Base-by-base conservation (phyloP, 2,329 filamentous ascomycete genomes). In the Lasiodiplodia theobromae region DNA sequence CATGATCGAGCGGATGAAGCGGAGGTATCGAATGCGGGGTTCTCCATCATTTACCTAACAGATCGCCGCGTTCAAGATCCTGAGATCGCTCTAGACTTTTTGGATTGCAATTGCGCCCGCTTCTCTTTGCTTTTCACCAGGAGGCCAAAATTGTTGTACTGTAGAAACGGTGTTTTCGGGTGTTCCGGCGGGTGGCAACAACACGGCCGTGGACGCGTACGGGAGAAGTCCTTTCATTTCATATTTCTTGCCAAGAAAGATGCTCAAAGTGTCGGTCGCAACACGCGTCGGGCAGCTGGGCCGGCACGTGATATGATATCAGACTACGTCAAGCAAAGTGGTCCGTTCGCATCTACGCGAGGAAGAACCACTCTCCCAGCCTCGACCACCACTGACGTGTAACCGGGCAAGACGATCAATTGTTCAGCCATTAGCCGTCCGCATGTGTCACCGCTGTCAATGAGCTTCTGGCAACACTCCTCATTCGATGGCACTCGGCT, bases 251-350 rank as follows among this genome's bases (percentile, higher is more conserved):
- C 23, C 23, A 47, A 47, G 37, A 21, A 21, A 1, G 28, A 62
- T 62, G 23, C 34, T 51, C 58, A 23, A 28, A 62, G n/a, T 47
- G 57, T 60, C 57, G 57, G 57, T 63, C 23, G 58, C 5, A 49
- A 34, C 58, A 62, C 58, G 58, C 40, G 58, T 34, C 58, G 58
- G 40, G 4, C 18, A 16, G 34, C 16, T 28, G 25, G 40, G 12
- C 28, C 11, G 4, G 58, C 60, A 64, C 60, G 60, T 64, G 60
- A 64, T n/a, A 64, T 64, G 60, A 64, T 64, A 64, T 64, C 60
- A 64, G 60, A 23, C 60, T 37, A 64, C 60, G 60, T 64, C 60
- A 64, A 34, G 31, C 3, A 3, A 7, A 18, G 16, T 64, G 60
- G 60, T 38, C 60, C 60, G 60, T 37, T n/a, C 47, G 4, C 47